Evolutionary conservation across 1,284 basidiomycete species (phyloP).

Genomic region (Hemileccinum hortonii): DNA sequence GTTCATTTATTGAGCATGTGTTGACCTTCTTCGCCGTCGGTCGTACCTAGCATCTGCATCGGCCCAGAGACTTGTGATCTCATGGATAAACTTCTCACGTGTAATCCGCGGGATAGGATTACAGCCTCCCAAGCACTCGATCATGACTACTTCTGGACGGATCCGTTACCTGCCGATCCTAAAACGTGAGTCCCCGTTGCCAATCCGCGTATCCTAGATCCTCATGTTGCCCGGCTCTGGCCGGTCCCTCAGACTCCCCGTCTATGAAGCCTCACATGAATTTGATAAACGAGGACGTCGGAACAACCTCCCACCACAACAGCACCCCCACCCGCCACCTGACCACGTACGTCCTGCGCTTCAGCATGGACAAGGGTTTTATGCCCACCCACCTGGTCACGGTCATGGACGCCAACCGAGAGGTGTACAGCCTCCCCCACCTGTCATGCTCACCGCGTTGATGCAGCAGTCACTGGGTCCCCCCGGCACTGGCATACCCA

Average conservation of each 20-base stretch:
- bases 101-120: constrained; percentile 89
- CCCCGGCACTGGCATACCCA: constrained; percentile 1
- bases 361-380: constrained; percentile 31
- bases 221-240: constrained; percentile 1
- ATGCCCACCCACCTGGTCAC: constrained; percentile 21
- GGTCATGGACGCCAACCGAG: constrained; percentile 24
- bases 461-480: constrained; percentile 30
- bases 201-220: background rate
- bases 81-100: constrained; percentile 85
- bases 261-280: constrained; percentile 81
- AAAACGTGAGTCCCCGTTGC: constrained; percentile 56
- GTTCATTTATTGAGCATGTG: background rate
- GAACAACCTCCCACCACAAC: constrained; percentile 25
- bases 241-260: constrained; percentile 54
- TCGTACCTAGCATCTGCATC: constrained; percentile 42
- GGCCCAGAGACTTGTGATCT: constrained; percentile 83
- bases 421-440: constrained; percentile 22
- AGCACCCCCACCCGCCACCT: constrained; percentile 18
- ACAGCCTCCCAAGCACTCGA: constrained; percentile 86
- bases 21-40: constrained; percentile 10
- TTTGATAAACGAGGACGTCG: constrained; percentile 77
- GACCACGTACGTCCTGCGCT: constrained; percentile 31
- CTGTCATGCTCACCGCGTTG: constrained; percentile 28
- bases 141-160: constrained; percentile 92
- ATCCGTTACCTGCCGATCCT: constrained; percentile 81